These are phyloP conservation scores for Beauveria pseudobassiana DNA, from an alignment of 2,329 filamentous ascomycete genomes.

Conservation along the genomic window DNA sequence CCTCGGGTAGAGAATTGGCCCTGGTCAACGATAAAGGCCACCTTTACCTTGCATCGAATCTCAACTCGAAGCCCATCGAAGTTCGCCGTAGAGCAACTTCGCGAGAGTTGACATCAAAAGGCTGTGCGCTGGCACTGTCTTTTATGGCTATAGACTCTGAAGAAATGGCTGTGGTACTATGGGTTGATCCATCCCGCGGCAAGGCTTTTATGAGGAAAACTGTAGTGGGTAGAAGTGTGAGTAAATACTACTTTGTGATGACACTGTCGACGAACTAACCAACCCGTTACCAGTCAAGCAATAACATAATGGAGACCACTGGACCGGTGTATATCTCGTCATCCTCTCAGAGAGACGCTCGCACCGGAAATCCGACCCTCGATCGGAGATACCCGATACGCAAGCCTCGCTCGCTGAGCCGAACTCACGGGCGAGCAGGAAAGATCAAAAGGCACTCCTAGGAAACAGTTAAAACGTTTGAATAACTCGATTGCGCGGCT, in stretches of 20 bases:
- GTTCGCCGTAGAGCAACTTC: conserved; percentile 27
- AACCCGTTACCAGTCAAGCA: neutral
- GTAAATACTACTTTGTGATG: neutral
- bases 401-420: neutral
- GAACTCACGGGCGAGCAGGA: neutral
- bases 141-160: conserved; percentile 31
- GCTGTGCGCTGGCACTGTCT: conserved; percentile 29
- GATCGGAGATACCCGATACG: neutral
- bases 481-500: neutral
- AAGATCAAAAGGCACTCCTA: neutral
- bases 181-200: conserved; percentile 28
- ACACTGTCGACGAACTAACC: neutral
- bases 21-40: conserved; percentile 34
- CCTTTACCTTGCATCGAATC: conserved; percentile 29
- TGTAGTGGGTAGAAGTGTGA: conserved; percentile 15
- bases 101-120: conserved; percentile 30
- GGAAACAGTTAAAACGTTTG: neutral
- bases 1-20: conserved; percentile 28
- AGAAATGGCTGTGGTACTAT: conserved; percentile 30
- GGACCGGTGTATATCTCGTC: conserved; percentile 1
- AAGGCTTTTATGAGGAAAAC: conserved; percentile 25
- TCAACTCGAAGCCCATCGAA: conserved; percentile 31
- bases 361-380: neutral
- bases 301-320: conserved; percentile 2
- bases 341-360: neutral